phyloP scores from a whole-genome alignment of 2,329 filamentous ascomycete genomes.

The Xylaria digitata region DNA sequence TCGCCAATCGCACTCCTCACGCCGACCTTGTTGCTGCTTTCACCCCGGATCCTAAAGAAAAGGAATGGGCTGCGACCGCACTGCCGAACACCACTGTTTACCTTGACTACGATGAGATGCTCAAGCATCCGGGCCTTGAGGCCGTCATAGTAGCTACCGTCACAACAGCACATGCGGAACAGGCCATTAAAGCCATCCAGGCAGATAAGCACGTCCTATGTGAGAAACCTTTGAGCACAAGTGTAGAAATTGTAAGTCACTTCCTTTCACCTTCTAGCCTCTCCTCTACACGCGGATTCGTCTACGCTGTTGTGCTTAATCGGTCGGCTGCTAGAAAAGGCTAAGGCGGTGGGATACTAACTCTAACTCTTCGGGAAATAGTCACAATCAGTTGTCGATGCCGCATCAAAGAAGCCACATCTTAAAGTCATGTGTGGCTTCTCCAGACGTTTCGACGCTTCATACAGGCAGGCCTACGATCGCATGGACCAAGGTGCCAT shows the following conservation, averaged over 20 bases:
- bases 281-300: too few species aligned
- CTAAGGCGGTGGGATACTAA: too few species aligned
- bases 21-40: slow-evolving; percentile 63
- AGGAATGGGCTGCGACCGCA: slow-evolving; percentile 57
- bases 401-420: slow-evolving; percentile 56
- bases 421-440: slow-evolving; percentile 76
- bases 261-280: neutral
- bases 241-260: slow-evolving; percentile 65
- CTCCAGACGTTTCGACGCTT: slow-evolving; percentile 73
- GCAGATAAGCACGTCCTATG: slow-evolving; percentile 67
- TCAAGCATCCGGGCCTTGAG: slow-evolving; percentile 54
- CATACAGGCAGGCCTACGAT: slow-evolving; percentile 69
- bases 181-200: slow-evolving; percentile 67
- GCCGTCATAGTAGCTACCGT: slow-evolving; percentile 56
- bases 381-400: slow-evolving; percentile 70
- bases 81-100: slow-evolving; percentile 60
- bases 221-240: slow-evolving; percentile 70
- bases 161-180: slow-evolving; percentile 67
- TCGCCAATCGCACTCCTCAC: slow-evolving; percentile 51
- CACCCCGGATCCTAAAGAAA: slow-evolving; percentile 58
- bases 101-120: slow-evolving; percentile 59
- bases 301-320: too few species aligned
- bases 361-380: slow-evolving; percentile 44
- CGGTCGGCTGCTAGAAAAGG: too few species aligned
- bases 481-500: slow-evolving; percentile 66